Base-by-base conservation (phyloP, 345 rosid species). In the Citrus trifoliata region DNA sequence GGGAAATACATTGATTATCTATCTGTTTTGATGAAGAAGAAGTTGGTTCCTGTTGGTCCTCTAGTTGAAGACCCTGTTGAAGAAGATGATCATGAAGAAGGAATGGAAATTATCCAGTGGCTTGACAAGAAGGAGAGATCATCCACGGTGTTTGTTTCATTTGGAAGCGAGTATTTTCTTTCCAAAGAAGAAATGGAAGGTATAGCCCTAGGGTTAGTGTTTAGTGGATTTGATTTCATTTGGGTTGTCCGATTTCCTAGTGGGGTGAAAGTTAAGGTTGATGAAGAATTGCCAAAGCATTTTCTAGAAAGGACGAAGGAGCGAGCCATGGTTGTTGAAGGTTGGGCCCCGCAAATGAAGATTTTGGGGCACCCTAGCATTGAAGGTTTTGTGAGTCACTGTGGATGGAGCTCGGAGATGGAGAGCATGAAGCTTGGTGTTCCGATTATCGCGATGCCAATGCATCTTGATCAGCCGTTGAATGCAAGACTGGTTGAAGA, bases 401-500 rank as follows among this genome's bases (percentile, higher is more conserved):
- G 84, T 19, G 87, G 88, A 16, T 85, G 87, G 90, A 82, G 84
- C 67, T 85, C 88, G 1, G 77, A 82, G 58, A 78, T 85, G 79
- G 90, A 88, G 72, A 77, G 83, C 67, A 74, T 87, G 72, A 66
- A 61, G 42, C 51, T 27, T 19, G 86, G 88, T 6, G 78, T 83
- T 5, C 87, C 87, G 21, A 79, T 85, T 18, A 62, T 88, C 1
- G 83, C 86, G n/a, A 58, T 81, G 84, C 88, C 87, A 0, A 76
- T 85, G 85, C 82, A 81, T 12, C 40, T 81, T 14, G 88, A 85
- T 70, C 86, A 85, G 65, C 86, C 83, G 10, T 0, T 78, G 10
- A 87, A 85, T 40, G 80, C 85, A 6, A 82, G 78, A 61, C 10
- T 84, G 55, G 70, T 81, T 58, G 83, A 82, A 66, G 83, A 79